Percentiles rank a stretch among this genome's conserved stretches.
Evolutionary conservation across 352 stramenopile genomes (phyloP).

Genomic region (Pythium rishiriense): DNA sequence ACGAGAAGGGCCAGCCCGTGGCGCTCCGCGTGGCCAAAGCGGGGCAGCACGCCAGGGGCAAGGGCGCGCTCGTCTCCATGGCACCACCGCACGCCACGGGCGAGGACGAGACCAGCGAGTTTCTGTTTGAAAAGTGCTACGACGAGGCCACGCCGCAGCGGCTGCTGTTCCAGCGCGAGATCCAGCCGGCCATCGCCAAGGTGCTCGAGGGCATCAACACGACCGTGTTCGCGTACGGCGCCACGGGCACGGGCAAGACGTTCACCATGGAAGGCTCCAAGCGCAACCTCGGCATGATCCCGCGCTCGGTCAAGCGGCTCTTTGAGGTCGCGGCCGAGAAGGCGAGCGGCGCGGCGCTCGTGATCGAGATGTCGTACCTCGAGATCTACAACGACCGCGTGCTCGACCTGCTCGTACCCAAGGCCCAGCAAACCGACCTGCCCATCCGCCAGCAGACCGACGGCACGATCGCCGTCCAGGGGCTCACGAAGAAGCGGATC

Average conservation of each 20-base stretch:
- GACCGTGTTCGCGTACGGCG: conserved; percentile 60
- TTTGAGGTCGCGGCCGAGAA: conserved; percentile 40
- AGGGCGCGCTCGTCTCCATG: conserved; percentile 23
- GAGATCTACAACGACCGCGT: conserved; percentile 91
- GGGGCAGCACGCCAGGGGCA: conserved; percentile 15
- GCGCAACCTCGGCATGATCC: conserved; percentile 51
- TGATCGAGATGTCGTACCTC: conserved; percentile 62
- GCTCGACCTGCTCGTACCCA: conserved; percentile 61
- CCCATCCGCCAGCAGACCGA: conserved; percentile 41
- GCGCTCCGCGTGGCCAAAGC: conserved; percentile 23
- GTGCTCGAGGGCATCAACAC: conserved; percentile 49
- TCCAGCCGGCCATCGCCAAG: conserved; percentile 34
- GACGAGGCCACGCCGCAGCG: conserved; percentile 37
- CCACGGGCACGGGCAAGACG: conserved; percentile 61
- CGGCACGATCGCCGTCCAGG: conserved; percentile 35
- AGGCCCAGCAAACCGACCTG: conserved; percentile 31
- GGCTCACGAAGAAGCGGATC: conserved; percentile 34
- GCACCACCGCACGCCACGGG: not conserved
- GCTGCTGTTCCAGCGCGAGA: conserved; percentile 43
- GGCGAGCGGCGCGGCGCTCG: conserved; percentile 17
- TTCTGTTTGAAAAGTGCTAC: conserved; percentile 49
- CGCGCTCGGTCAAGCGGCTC: conserved; percentile 41
- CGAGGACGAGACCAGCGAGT: conserved; percentile 18
- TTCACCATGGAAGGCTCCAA: conserved; percentile 68
- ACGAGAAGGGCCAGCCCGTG: conserved; percentile 30